Conservation (phyloP, 1,284 basidiomycete genomes). For the Volvariella volvacea region DNA sequence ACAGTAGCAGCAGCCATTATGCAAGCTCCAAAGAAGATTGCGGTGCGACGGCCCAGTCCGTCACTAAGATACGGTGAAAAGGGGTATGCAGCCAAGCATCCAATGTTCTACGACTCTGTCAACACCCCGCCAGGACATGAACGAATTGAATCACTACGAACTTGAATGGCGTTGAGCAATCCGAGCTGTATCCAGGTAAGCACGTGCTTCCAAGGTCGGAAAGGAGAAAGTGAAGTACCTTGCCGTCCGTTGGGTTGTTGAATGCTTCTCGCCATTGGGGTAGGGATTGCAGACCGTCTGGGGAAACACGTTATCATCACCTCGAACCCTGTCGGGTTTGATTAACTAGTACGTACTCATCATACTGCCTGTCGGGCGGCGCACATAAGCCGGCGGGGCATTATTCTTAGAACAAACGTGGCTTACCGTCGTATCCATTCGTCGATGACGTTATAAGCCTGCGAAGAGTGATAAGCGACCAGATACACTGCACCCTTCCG, state of each 20-base stretch:
- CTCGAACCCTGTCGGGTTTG: too few relatives aligned
- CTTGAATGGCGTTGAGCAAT: constrained; percentile 63
- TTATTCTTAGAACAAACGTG: too few relatives aligned
- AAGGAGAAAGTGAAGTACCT: constrained; percentile 15
- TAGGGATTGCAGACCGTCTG: constrained; percentile 33
- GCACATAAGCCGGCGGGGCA: too few relatives aligned
- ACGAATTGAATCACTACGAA: constrained; percentile 19
- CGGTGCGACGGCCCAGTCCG: constrained; percentile 45
- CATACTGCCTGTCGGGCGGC: constrained; percentile 43
- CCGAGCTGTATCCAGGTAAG: constrained; percentile 33
- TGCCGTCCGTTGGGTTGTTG: constrained; percentile 36
- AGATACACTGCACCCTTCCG: too few relatives aligned
- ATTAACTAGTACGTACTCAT: constrained; percentile 55
- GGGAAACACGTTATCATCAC: too few relatives aligned
- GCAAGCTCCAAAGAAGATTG: constrained; percentile 45
- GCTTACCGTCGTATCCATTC: constrained; percentile 57
- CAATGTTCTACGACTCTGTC: too few relatives aligned
- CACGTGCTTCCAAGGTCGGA: too few relatives aligned
- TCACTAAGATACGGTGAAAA: constrained; percentile 60
- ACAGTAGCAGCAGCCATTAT: constrained; percentile 51
- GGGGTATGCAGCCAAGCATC: constrained; percentile 47
- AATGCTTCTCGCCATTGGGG: constrained; percentile 33
- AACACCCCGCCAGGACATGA: too few relatives aligned
- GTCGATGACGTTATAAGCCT: constrained; percentile 35
- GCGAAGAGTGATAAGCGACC: too few relatives aligned